Percentiles rank a stretch among this genome's conserved stretches.
These are phyloP conservation scores for Fusarium sp. DNA, from an alignment of 2,329 filamentous ascomycete genomes.

Conservation along the genomic window DNA sequence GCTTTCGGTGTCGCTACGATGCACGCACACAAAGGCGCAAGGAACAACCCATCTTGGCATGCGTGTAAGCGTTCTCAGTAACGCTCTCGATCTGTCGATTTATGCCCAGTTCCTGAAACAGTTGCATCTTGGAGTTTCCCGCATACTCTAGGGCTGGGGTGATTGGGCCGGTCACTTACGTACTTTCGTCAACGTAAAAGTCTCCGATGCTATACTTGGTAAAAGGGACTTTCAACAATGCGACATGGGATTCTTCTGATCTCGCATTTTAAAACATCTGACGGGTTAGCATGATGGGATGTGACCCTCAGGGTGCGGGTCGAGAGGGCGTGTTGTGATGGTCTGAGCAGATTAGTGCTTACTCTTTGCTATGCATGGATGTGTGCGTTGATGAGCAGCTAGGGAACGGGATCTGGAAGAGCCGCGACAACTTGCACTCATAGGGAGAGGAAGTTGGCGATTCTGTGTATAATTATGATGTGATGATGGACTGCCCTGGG, in stretches of 20 bases:
- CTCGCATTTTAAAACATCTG: slow-evolving; percentile 19
- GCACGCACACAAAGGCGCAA: slow-evolving; percentile 2
- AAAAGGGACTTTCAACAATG: not conserved
- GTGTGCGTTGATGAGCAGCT: not conserved
- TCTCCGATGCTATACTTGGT: not conserved
- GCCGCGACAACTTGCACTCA: slow-evolving; percentile 21
- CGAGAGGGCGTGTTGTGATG: slow-evolving; percentile 7
- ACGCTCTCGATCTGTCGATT: not conserved
- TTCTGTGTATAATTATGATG: not conserved
- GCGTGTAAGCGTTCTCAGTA: not conserved
- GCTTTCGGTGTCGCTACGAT: not conserved
- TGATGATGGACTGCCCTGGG: not conserved
- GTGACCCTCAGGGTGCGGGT: slow-evolving; percentile 32
- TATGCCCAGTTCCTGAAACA: slow-evolving; percentile 25
- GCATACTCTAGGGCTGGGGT: not conserved
- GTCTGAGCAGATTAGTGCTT: slow-evolving; percentile 34
- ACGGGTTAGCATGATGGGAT: slow-evolving; percentile 23
- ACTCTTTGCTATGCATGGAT: slow-evolving; percentile 11
- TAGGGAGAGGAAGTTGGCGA: not conserved
- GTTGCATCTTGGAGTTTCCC: slow-evolving; percentile 8
- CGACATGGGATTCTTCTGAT: slow-evolving; percentile 30
- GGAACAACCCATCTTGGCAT: slow-evolving; percentile 1
- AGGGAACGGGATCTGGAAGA: slow-evolving; percentile 5
- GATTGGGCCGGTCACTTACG: not conserved
- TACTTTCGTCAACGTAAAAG: not conserved